These are phyloP conservation scores for Stylosanthes scabra DNA, from an alignment of 331 rosid genomes.

Conservation along the genomic window DNA sequence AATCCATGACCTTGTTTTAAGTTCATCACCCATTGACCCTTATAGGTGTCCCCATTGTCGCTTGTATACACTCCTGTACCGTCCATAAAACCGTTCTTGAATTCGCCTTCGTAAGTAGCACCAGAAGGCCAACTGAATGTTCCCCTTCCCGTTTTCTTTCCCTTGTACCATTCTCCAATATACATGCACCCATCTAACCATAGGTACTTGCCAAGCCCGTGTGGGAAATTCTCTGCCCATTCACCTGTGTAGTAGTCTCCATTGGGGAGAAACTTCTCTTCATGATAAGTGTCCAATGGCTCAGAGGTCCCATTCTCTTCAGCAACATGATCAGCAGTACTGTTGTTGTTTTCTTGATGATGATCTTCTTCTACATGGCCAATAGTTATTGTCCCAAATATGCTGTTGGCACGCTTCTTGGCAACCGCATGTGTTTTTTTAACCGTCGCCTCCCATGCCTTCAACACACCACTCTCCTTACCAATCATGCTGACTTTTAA, in stretches of 20 bases:
- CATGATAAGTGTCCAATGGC: conserved; percentile 43
- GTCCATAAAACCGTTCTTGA: conserved; percentile 76
- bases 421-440: conserved; percentile 78
- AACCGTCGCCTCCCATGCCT: conserved; percentile 93
- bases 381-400: conserved; percentile 59
- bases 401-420: conserved; percentile 79
- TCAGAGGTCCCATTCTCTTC: conserved; percentile 34
- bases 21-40: conserved; percentile 79
- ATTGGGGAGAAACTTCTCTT: conserved; percentile 72
- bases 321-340: not conserved
- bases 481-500: conserved; percentile 51
- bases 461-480: conserved; percentile 65
- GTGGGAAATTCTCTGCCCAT: conserved; percentile 72
- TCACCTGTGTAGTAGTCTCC: conserved; percentile 86
- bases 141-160: conserved; percentile 76
- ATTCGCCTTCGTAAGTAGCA: conserved; percentile 83
- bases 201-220: conserved; percentile 73
- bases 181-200: conserved; percentile 91
- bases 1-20: conserved; percentile 75
- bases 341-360: conserved; percentile 16
- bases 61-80: conserved; percentile 72
- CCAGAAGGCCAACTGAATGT: conserved; percentile 92
- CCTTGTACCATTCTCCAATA: conserved; percentile 76
- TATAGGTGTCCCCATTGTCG: conserved; percentile 64
- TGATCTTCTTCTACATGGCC: conserved; percentile 47